Percentiles rank a stretch among this genome's conserved stretches.
phyloP scores from a whole-genome alignment of 345 rosid species.

The Linum usitatissimum region DNA sequence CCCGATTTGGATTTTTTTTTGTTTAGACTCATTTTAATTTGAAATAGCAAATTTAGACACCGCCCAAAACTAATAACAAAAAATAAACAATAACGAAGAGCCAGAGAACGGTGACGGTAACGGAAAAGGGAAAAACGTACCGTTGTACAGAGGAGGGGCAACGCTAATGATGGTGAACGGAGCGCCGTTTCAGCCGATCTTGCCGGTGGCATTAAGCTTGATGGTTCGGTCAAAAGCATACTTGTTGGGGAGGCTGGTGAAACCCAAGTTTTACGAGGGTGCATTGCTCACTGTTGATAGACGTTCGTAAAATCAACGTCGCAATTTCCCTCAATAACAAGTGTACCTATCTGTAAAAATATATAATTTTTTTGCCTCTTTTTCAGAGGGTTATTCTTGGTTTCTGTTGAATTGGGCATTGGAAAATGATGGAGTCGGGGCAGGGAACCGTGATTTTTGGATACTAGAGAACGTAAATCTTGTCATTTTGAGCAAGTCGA shows the following conservation, averaged over 20 bases:
- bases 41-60: too few species aligned
- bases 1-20: too few species aligned
- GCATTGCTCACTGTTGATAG: slow-evolving; percentile 40
- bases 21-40: too few species aligned
- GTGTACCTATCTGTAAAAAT: slow-evolving; percentile 32
- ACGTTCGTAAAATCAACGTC: slow-evolving; percentile 39
- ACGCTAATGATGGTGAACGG: slow-evolving; percentile 36
- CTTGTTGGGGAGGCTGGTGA: slow-evolving; percentile 48
- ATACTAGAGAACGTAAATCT: too few species aligned
- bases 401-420: too few species aligned
- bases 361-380: too few species aligned
- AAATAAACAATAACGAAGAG: slow-evolving; percentile 24
- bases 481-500: too few species aligned
- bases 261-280: slow-evolving; percentile 44
- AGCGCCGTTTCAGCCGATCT: slow-evolving; percentile 35
- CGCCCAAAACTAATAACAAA: too few species aligned
- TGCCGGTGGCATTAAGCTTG: slow-evolving; percentile 38
- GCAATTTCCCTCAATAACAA: slow-evolving; percentile 36
- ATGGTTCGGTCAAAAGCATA: slow-evolving; percentile 49
- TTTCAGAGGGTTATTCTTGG: too few species aligned
- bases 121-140: slow-evolving; percentile 33
- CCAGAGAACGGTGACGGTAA: slow-evolving; percentile 33
- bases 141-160: slow-evolving; percentile 60
- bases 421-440: too few species aligned
- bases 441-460: too few species aligned